A percentile compares a stretch with the other conserved stretches of the same genome.
These are phyloP conservation scores for Lecanoromycetidae sp. DNA, from an alignment of 2,329 filamentous ascomycete genomes.

Conservation along the genomic window DNA sequence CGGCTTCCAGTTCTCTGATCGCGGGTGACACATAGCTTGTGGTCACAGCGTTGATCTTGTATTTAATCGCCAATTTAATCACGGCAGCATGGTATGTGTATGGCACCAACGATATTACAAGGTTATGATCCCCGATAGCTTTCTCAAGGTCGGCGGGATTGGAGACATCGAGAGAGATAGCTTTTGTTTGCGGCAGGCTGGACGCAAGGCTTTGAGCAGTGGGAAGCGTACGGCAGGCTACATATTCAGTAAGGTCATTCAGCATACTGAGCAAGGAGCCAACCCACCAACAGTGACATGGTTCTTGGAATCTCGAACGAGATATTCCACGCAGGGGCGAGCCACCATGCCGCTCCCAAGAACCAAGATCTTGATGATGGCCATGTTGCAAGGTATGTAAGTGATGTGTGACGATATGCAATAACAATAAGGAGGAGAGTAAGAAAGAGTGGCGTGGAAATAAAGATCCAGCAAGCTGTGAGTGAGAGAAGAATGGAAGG, in stretches of 20 bases:
- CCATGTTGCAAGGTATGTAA: not conserved
- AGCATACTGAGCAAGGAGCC: not conserved
- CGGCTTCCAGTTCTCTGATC: constrained; percentile 75
- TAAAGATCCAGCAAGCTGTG: too few species aligned
- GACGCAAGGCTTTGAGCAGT: not conserved
- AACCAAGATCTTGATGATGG: not conserved
- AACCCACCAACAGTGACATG: not conserved
- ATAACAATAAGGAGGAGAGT: too few species aligned
- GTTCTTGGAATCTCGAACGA: constrained; percentile 1
- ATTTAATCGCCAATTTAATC: constrained; percentile 83
- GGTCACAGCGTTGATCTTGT: constrained; percentile 93
- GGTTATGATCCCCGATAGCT: constrained; percentile 64
- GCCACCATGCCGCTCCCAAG: constrained; percentile 9
- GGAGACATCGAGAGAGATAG: constrained; percentile 75
- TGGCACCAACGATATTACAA: constrained; percentile 74
- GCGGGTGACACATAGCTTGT: constrained; percentile 86
- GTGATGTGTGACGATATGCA: too few species aligned
- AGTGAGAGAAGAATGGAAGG: too few species aligned
- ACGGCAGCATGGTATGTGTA: constrained; percentile 81
- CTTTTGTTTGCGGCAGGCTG: constrained; percentile 32
- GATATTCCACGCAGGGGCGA: constrained; percentile 4
- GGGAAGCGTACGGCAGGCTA: constrained; percentile 1
- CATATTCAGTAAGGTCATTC: not conserved
- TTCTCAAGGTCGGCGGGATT: constrained; percentile 65
- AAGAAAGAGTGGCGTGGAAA: too few species aligned